Evolutionary conservation across 208 protist genomes (phyloP).

Genomic region (Acanthamoeba healyi): DNA sequence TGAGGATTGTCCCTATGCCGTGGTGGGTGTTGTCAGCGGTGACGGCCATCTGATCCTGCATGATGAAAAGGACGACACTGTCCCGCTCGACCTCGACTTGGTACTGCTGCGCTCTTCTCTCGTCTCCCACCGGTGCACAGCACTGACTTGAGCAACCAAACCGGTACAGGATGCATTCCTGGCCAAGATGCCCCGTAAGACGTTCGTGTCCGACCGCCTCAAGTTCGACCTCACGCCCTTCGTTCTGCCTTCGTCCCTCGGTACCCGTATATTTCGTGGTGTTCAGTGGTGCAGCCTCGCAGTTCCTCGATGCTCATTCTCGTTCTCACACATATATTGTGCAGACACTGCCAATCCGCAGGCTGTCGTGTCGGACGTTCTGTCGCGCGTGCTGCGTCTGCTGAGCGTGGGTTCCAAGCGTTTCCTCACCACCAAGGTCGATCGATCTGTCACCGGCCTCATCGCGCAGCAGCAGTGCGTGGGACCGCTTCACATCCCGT

Average conservation of each 20-base stretch:
- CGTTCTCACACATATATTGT: neutral
- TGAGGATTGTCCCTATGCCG: constrained; percentile 84
- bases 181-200: constrained; percentile 87
- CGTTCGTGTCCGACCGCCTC: constrained; percentile 77
- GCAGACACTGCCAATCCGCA: neutral
- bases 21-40: constrained; percentile 88
- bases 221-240: constrained; percentile 58
- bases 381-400: constrained; percentile 81
- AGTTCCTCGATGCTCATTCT: too few relatives aligned
- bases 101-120: neutral
- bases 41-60: constrained; percentile 84
- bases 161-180: constrained; percentile 51
- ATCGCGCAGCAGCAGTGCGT: constrained; percentile 92
- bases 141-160: neutral
- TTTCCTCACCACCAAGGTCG: constrained; percentile 91
- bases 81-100: constrained; percentile 72
- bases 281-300: too few relatives aligned
- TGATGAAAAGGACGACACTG: constrained; percentile 76
- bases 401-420: constrained; percentile 90
- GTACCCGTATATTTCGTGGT: neutral
- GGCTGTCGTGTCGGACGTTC: neutral
- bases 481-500: constrained; percentile 89
- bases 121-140: too few relatives aligned
- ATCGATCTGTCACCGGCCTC: constrained; percentile 89
- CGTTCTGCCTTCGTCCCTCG: constrained; percentile 50